Percentiles rank a stretch among this genome's conserved stretches.
phyloP scores from a whole-genome alignment of 345 rosid species.

The Sisymbrium altissimum region DNA sequence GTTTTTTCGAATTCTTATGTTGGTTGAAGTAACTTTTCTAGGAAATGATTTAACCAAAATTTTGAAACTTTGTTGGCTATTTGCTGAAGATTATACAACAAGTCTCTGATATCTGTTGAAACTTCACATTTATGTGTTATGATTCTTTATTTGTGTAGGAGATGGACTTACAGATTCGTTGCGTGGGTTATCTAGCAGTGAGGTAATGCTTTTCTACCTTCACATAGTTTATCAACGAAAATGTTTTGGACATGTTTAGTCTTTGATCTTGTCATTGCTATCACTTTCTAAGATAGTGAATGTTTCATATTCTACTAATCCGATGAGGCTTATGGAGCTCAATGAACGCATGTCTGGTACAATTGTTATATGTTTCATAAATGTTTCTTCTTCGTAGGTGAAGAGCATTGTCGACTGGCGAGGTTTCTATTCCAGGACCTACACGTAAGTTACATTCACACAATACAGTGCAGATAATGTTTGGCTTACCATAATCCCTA shows the following conservation, averaged over 20 bases:
- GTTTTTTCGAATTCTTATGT: conserved; percentile 1
- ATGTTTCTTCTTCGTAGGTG: conserved; percentile 44
- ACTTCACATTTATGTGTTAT: conserved; percentile 2
- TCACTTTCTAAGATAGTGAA: not conserved
- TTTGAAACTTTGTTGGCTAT: not conserved
- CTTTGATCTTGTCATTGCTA: not conserved
- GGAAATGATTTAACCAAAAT: not conserved
- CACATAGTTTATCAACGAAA: not conserved
- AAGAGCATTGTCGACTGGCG: conserved; percentile 90
- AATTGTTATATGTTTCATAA: conserved; percentile 4
- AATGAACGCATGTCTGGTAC: conserved; percentile 6
- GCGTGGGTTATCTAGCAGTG: conserved; percentile 69
- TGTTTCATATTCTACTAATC: not conserved
- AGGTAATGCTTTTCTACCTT: conserved; percentile 43
- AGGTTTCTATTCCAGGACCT: conserved; percentile 73
- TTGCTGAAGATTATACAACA: not conserved
- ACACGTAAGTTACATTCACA: conserved; percentile 56
- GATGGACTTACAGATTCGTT: conserved; percentile 88
- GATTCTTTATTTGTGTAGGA: conserved; percentile 46
- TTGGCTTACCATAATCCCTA: not conserved
- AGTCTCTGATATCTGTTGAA: conserved; percentile 2
- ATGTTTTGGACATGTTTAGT: not conserved
- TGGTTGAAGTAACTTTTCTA: not conserved
- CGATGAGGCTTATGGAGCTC: not conserved
- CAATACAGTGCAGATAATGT: not conserved